These are phyloP conservation scores for Calocybe indica DNA, from an alignment of 768 basidiomycete genomes.

Conservation along the genomic window DNA sequence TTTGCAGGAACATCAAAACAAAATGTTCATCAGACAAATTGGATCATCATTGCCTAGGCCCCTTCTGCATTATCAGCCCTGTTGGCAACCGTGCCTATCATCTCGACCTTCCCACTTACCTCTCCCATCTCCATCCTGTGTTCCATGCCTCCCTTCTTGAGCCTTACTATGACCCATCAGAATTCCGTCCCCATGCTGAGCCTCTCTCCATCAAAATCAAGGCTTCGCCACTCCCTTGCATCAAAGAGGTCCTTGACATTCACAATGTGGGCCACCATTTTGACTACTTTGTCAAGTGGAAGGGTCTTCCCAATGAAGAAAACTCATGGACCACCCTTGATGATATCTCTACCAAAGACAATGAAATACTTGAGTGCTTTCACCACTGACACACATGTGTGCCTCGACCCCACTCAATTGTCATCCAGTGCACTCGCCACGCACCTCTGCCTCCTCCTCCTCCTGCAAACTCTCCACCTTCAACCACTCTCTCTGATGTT, in stretches of 20 bases:
- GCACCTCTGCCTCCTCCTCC: too few relatives aligned
- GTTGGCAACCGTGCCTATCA: slow-evolving; percentile 17
- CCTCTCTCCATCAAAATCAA: slow-evolving; percentile 15
- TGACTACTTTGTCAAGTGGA: slow-evolving; percentile 27
- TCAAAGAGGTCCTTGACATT: slow-evolving; percentile 19
- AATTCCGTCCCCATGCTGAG: too few relatives aligned
- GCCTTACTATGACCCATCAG: slow-evolving; percentile 24
- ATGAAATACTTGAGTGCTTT: slow-evolving; percentile 25
- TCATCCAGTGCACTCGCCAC: too few relatives aligned
- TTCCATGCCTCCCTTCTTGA: slow-evolving; percentile 33
- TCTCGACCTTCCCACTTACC: slow-evolving; percentile 23
- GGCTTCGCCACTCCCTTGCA: too few relatives aligned
- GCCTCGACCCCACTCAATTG: too few relatives aligned
- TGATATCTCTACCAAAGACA: slow-evolving; percentile 22
- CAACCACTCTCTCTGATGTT: too few relatives aligned
- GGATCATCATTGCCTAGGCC: slow-evolving; percentile 23
- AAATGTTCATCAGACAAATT: slow-evolving; percentile 35
- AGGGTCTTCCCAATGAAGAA: slow-evolving; percentile 17
- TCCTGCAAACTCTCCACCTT: too few relatives aligned
- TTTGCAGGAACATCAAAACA: slow-evolving; percentile 31
- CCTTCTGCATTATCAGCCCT: slow-evolving; percentile 10
- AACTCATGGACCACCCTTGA: slow-evolving; percentile 28
- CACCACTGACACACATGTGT: slow-evolving; percentile 24
- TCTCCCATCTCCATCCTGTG: slow-evolving; percentile 29
- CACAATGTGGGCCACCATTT: slow-evolving; percentile 26